phyloP scores from a whole-genome alignment of 768 basidiomycete species.

The Hebeloma cylindrosporum region DNA sequence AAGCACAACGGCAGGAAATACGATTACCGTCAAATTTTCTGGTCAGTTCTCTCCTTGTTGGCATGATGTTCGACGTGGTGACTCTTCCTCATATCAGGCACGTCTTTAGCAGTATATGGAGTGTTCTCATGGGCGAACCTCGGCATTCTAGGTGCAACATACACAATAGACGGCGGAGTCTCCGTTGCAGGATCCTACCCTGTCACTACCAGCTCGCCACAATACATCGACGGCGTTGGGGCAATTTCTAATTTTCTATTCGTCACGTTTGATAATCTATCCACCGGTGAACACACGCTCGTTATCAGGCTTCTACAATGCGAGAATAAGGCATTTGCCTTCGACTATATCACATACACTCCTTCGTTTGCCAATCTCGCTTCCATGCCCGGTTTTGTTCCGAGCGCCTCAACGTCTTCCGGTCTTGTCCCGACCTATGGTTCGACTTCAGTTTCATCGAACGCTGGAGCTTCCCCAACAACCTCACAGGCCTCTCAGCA shows the following conservation, averaged over 20 bases:
- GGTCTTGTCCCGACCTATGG: too few species aligned
- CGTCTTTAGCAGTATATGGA: constrained; percentile 5
- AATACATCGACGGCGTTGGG: not conserved
- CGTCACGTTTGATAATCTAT: constrained; percentile 1
- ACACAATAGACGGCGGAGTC: constrained; percentile 4
- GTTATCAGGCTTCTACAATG: constrained; percentile 12
- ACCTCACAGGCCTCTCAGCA: too few species aligned
- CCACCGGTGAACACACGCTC: constrained; percentile 10
- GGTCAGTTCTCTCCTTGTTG: constrained; percentile 2
- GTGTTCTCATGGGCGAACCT: constrained; percentile 7
- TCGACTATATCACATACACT: constrained; percentile 19
- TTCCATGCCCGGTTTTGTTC: constrained; percentile 12
- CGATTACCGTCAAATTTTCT: constrained; percentile 10
- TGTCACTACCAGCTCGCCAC: not conserved
- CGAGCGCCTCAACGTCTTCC: too few species aligned
- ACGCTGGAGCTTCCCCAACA: too few species aligned
- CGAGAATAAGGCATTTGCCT: constrained; percentile 8
- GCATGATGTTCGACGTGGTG: not conserved
- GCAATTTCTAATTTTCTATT: constrained; percentile 9
- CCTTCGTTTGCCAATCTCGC: constrained; percentile 18
- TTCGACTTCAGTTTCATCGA: too few species aligned
- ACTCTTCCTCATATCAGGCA: not conserved
- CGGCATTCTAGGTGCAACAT: constrained; percentile 1
- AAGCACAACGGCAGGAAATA: constrained; percentile 7
- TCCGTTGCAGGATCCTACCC: not conserved